Conservation (phyloP, 768 basidiomycete species). For the Kwoniella europaea region DNA sequence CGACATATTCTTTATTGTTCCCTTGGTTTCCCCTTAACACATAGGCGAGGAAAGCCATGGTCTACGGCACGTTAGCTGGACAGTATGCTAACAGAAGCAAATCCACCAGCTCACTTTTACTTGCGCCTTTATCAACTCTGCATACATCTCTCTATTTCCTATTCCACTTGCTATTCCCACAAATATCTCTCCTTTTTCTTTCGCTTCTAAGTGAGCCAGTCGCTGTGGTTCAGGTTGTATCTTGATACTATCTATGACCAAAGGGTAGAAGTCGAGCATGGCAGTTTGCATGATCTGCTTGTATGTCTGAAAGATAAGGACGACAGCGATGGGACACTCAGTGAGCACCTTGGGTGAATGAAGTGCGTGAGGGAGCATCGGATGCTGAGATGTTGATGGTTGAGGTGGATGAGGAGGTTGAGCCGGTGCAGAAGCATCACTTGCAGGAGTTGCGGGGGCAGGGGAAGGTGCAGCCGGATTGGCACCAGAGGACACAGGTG, state of each 20-base stretch:
- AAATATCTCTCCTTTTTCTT: constrained; percentile 82
- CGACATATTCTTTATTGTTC: constrained; percentile 74
- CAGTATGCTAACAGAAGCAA: neutral
- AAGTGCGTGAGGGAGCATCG: constrained; percentile 67
- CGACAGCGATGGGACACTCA: constrained; percentile 90
- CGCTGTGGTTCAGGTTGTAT: constrained; percentile 81
- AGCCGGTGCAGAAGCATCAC: constrained; percentile 21
- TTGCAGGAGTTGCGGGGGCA: constrained; percentile 24
- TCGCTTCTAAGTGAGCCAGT: constrained; percentile 74
- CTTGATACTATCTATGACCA: constrained; percentile 78
- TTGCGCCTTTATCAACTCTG: constrained; percentile 83
- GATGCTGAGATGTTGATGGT: constrained; percentile 49
- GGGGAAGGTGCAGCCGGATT: constrained; percentile 22
- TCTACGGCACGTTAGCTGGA: constrained; percentile 61
- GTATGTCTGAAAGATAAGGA: constrained; percentile 84
- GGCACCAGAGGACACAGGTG: neutral
- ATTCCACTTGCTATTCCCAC: constrained; percentile 78
- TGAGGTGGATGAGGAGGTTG: constrained; percentile 31
- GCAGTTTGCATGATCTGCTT: constrained; percentile 68
- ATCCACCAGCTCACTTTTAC: constrained; percentile 70
- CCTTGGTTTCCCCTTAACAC: constrained; percentile 71
- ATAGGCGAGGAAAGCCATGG: constrained; percentile 89
- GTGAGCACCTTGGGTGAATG: constrained; percentile 91
- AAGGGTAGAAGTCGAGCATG: constrained; percentile 71
- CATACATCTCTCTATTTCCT: constrained; percentile 72